Conservation (phyloP, 2,329 filamentous ascomycete species). For the Chalaropsis ovoidea region DNA sequence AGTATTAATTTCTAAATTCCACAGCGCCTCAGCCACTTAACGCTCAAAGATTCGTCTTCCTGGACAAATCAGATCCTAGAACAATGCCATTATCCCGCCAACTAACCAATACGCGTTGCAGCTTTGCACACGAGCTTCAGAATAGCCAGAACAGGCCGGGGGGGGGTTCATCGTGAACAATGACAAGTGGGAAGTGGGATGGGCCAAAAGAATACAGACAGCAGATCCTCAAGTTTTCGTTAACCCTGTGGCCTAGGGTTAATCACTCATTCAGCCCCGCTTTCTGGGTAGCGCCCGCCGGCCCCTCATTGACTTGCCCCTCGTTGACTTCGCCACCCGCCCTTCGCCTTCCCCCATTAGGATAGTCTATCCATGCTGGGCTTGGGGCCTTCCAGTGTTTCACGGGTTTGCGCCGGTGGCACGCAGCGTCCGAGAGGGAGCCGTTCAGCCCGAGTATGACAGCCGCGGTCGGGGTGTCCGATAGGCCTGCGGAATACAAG, state of each 20-base stretch:
- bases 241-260: not conserved
- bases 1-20: not conserved
- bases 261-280: not conserved
- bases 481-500: not conserved
- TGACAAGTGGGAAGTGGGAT: not conserved
- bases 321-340: not conserved
- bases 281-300: not conserved
- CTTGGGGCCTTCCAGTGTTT: not conserved
- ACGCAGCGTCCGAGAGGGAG: not conserved
- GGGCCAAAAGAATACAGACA: not conserved
- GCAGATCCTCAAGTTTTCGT: too few relatives aligned
- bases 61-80: not conserved
- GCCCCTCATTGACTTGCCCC: not conserved
- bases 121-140: conserved; percentile 11
- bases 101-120: conserved; percentile 2
- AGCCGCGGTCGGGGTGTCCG: not conserved
- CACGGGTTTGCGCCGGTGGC: not conserved
- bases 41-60: not conserved
- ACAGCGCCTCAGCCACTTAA: not conserved
- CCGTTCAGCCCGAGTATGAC: not conserved
- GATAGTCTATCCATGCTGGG: not conserved
- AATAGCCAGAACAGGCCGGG: not conserved
- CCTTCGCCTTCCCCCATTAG: not conserved
- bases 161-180: not conserved
- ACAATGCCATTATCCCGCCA: not conserved